A percentile compares a stretch with the other conserved stretches of the same genome.
Conservation (phyloP, 805 yeast genomes). For the Cyberlindnera amylophila region DNA sequence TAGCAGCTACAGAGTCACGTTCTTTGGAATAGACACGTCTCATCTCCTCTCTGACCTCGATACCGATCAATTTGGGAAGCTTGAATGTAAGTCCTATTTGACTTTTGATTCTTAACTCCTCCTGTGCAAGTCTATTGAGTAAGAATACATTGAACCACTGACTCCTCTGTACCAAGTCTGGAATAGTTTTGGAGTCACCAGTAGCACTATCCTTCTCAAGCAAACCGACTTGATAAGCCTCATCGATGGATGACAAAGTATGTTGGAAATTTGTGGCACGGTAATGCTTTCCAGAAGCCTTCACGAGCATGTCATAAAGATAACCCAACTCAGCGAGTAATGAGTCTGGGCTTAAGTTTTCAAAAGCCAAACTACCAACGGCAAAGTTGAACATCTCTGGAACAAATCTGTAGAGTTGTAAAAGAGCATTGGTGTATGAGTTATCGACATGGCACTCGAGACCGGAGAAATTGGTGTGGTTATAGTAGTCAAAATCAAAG, state of each 20-base stretch:
- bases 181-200: background rate
- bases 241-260: conserved; percentile 43
- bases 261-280: conserved; percentile 76
- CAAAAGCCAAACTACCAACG: conserved; percentile 50
- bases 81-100: background rate
- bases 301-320: conserved; percentile 84
- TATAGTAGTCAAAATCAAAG: conserved; percentile 86
- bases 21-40: conserved; percentile 7
- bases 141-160: conserved; percentile 59
- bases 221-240: conserved; percentile 51
- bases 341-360: conserved; percentile 43
- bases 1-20: background rate
- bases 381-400: conserved; percentile 70
- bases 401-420: conserved; percentile 77
- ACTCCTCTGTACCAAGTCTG: conserved; percentile 29
- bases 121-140: conserved; percentile 47
- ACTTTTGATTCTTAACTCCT: conserved; percentile 37
- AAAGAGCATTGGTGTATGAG: conserved; percentile 68
- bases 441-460: conserved; percentile 85
- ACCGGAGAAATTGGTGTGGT: conserved; percentile 71
- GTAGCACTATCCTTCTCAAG: conserved; percentile 40
- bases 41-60: conserved; percentile 21
- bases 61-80: conserved; percentile 36
- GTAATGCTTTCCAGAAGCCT: conserved; percentile 75
- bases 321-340: conserved; percentile 82